phyloP scores from a whole-genome alignment of 305 asterid genomes.

The Fraxinus platypoda region DNA sequence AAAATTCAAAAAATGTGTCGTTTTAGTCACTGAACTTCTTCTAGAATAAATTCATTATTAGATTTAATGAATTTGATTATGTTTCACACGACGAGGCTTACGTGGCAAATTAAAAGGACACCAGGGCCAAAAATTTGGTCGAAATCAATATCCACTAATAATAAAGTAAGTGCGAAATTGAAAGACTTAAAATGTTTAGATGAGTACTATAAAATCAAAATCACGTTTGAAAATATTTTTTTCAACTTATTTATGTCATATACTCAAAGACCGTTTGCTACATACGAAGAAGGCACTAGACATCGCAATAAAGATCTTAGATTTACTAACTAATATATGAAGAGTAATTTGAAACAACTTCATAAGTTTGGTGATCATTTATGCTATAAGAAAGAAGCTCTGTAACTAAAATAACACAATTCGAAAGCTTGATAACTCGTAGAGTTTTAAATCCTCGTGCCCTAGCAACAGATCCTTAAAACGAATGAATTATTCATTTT shows the following conservation, averaged over 20 bases:
- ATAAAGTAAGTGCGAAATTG: not conserved
- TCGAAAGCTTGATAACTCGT: not conserved
- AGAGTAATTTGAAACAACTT: not conserved
- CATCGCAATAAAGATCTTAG: no score
- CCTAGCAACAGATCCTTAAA: not conserved
- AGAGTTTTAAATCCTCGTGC: not conserved
- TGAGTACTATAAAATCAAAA: not conserved
- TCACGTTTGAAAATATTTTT: no score
- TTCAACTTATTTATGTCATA: not conserved
- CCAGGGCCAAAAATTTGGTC: not conserved
- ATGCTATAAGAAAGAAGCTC: not conserved
- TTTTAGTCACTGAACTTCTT: not conserved
- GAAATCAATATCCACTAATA: not conserved
- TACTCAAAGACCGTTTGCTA: not conserved
- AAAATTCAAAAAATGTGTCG: not conserved
- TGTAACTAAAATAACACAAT: not conserved
- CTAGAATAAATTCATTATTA: not conserved
- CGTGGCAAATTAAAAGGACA: not conserved
- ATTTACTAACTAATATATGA: not conserved
- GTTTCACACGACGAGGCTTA: not conserved
- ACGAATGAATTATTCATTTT: not conserved
- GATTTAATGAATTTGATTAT: not conserved
- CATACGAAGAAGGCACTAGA: not conserved
- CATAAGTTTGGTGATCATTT: not conserved
- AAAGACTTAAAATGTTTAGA: not conserved